Percentiles rank a stretch among this genome's conserved stretches.
These are phyloP conservation scores for Halophytophthora batemanensis DNA, from an alignment of 352 stramenopile genomes.

Conservation along the genomic window DNA sequence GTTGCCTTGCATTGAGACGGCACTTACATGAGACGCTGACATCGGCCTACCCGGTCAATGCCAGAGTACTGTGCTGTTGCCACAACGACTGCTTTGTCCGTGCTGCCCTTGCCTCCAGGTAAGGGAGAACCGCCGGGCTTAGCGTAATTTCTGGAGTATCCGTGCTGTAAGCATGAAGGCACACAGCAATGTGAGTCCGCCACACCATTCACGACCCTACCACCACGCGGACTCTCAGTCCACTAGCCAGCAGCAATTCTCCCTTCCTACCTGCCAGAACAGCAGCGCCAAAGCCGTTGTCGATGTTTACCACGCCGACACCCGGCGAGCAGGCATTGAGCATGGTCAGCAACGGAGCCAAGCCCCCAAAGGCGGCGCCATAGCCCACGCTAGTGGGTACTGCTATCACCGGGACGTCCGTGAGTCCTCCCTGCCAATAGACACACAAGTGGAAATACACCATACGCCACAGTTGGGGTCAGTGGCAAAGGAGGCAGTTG, in stretches of 20 bases:
- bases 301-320: constrained; percentile 99
- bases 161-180: neutral
- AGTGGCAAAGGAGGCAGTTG: neutral
- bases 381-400: constrained; percentile 94
- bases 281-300: constrained; percentile 97
- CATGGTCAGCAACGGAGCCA: constrained; percentile 96
- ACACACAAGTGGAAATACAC: constrained; percentile 1
- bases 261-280: constrained; percentile 85
- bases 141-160: constrained; percentile 1
- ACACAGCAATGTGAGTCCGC: neutral
- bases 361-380: constrained; percentile 81
- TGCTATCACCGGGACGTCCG: constrained; percentile 79
- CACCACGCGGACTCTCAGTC: neutral
- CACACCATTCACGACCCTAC: neutral
- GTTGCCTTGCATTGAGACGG: no score
- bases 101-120: no score
- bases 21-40: neutral
- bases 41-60: no score
- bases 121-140: no score
- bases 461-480: constrained; percentile 1
- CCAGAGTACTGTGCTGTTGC: no score
- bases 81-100: no score
- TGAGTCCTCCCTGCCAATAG: constrained; percentile 63
- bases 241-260: neutral
- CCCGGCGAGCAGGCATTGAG: constrained; percentile 97